These are phyloP conservation scores for Ambrosia trifida DNA, from an alignment of 129 eudicot species.

Conservation along the genomic window DNA sequence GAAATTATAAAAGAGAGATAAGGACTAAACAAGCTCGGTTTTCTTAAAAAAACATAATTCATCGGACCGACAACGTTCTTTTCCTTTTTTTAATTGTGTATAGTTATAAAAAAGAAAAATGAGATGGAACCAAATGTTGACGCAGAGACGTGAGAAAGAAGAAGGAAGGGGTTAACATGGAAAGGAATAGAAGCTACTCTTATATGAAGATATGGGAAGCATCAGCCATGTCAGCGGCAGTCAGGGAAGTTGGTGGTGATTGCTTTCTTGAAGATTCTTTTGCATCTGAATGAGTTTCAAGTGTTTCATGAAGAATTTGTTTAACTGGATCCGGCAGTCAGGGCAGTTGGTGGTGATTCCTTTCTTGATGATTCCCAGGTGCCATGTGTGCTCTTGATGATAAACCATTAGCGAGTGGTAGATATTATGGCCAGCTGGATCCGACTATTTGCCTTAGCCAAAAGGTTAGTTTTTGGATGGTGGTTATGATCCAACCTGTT, in stretches of 20 bases:
- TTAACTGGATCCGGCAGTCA: too few species aligned
- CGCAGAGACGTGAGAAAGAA: conserved; percentile 99
- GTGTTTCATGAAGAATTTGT: conserved; percentile 83
- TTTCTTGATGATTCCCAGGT: too few species aligned
- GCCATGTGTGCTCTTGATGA: conserved; percentile 96
- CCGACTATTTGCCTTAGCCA: conserved; percentile 67
- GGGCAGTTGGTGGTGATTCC: too few species aligned
- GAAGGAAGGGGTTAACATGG: conserved; percentile 98
- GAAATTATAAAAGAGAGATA: conserved; percentile 95
- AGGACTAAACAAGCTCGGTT: neutral
- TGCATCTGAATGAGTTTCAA: conserved; percentile 91
- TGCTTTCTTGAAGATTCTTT: too few species aligned
- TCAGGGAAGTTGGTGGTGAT: conserved; percentile 98
- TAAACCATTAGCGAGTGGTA: conserved; percentile 87
- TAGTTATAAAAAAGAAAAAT: conserved; percentile 87
- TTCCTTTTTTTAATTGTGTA: conserved; percentile 5
- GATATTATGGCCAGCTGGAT: conserved; percentile 86
- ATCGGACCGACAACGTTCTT: neutral
- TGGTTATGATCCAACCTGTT: conserved; percentile 92
- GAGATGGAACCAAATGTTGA: conserved; percentile 97
- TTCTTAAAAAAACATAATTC: neutral
- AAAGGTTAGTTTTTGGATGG: conserved; percentile 76
- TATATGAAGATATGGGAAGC: conserved; percentile 97
- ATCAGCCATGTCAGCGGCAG: conserved; percentile 98
- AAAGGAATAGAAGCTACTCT: conserved; percentile 96